Base-by-base conservation (phyloP, 192 early-diverging fungal genomes). In the Chytriomyces hyalinus region DNA sequence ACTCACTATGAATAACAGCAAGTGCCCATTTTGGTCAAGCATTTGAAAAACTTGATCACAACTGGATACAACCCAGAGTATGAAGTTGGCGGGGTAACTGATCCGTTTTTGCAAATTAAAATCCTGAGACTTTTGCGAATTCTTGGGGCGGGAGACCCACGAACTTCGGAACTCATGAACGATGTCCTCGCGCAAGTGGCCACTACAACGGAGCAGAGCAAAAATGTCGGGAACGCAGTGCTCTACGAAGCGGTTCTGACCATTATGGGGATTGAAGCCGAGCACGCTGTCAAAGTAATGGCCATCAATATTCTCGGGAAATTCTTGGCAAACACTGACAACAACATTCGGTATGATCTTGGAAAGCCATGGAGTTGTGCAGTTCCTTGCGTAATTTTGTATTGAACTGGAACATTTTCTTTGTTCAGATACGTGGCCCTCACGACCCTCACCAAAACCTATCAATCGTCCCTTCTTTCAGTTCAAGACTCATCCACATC, bases 251-350 rank as follows among this genome's bases (percentile, higher is more conserved):
- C 95, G 44, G 97, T 98, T 2, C 79, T 96, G 80, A 97, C 98
- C 1, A 96, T 96, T 61, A 94, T 99, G 93, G 93, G 93, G 17
- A 95, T 96, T 70, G 93, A 95, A 70, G 93, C 92, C 59, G 96
- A 97, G 68, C 87, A 85, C 49, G 92, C 95, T 28, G 84, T 99
- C 76, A 91, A 97, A 45, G 94, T 98, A 46, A 81, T 99, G 73
- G 98, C 94, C 13, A 96, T 99, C 79, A 99, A 99, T 76, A 96
- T 98, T 83, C 90, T 99, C 17, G 98, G 97, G 66, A 92, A 95
- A 65, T 98, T 99, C 81, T 82, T 99, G 82, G 91, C 88, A 51
- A 95, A 98, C 85, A 79, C 90, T 47, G 98, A 99, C 80, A 98
- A 97, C 86, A 99, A 99, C 81, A 97, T 97, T 75, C 89, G 95